These are phyloP conservation scores for Irpex rosettiformis DNA, from an alignment of 1,284 basidiomycete genomes.

Conservation along the genomic window DNA sequence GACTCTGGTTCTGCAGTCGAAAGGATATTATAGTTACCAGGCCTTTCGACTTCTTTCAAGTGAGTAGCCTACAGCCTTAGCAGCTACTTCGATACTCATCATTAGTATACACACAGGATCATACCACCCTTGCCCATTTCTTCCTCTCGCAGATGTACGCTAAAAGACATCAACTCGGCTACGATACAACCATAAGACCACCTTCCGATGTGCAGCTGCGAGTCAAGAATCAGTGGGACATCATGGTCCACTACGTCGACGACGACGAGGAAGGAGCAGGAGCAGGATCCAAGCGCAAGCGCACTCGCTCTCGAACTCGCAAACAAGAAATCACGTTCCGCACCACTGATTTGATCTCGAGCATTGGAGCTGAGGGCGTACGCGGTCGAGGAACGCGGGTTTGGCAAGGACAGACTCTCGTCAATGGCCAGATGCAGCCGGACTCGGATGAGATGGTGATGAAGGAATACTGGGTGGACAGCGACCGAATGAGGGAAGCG, in stretches of 20 bases:
- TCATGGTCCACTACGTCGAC: too few species aligned
- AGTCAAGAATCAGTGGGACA: too few species aligned
- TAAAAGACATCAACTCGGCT: neutral
- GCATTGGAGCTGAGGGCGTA: neutral
- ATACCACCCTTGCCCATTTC: too few species aligned
- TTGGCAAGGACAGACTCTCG: neutral
- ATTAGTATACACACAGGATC: neutral
- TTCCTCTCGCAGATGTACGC: neutral
- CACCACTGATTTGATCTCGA: conserved; percentile 2
- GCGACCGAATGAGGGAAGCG: neutral
- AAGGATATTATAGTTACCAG: neutral
- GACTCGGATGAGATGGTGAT: neutral
- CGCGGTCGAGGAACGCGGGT: conserved; percentile 10
- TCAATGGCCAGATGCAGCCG: neutral
- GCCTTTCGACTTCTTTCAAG: neutral
- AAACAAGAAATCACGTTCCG: neutral
- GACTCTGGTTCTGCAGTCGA: too few species aligned
- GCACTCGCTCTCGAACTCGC: too few species aligned
- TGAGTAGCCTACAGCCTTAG: neutral
- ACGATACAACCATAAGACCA: neutral
- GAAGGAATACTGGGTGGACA: neutral
- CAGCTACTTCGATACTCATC: neutral
- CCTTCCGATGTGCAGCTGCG: neutral
- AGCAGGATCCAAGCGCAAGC: too few species aligned
- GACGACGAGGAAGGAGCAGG: too few species aligned